Evolutionary conservation across 73 alveolate species (phyloP).

Genomic region (Durusdinium trenchii): DNA sequence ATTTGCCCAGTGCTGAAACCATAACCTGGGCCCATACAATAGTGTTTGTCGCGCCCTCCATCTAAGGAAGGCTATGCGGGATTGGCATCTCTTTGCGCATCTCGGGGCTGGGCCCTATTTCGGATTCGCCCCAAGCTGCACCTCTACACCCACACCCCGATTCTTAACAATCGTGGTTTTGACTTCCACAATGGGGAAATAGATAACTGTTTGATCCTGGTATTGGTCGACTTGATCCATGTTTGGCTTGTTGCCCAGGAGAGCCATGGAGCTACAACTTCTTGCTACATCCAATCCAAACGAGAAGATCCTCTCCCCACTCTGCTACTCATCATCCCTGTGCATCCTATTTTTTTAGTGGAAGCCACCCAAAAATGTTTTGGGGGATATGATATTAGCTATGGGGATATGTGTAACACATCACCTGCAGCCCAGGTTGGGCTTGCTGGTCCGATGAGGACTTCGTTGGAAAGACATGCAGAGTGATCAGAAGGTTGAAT

Average conservation of each 20-base stretch:
- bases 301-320: not conserved
- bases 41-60: not conserved
- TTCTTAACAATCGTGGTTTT: not conserved
- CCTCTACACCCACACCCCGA: constrained; percentile 15
- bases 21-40: not conserved
- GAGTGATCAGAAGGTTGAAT: not conserved
- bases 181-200: not conserved
- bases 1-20: not conserved
- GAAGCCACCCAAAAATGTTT: not conserved
- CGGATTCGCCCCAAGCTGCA: constrained; percentile 30
- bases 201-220: not conserved
- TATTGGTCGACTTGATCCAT: not conserved
- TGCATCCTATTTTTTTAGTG: not conserved
- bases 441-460: constrained; percentile 85
- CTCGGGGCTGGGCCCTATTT: not conserved
- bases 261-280: not conserved
- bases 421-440: constrained; percentile 14
- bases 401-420: too few species aligned
- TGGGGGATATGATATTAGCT: not conserved
- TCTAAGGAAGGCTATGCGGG: constrained; percentile 56
- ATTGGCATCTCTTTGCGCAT: not conserved
- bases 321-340: not conserved
- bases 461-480: not conserved
- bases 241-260: not conserved
- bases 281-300: not conserved